Percentiles rank a stretch among this genome's conserved stretches.
phyloP scores from a whole-genome alignment of 2,329 filamentous ascomycete genomes.

The Anthostomella pinea region DNA sequence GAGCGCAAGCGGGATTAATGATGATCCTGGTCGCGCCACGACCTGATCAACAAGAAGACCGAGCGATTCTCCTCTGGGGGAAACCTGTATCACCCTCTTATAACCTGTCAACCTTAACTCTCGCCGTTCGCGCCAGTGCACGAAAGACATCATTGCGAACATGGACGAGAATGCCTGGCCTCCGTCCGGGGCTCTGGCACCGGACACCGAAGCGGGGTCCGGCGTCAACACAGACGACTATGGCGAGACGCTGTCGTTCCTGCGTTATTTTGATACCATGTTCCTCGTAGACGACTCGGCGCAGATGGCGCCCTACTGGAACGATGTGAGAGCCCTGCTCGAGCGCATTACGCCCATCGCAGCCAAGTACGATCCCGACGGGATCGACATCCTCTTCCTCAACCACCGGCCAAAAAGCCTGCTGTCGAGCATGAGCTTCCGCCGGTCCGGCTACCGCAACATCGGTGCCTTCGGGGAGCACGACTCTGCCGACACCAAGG shows the following conservation, averaged over 20 bases:
- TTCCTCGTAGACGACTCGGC: constrained; percentile 71
- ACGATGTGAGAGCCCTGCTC: constrained; percentile 59
- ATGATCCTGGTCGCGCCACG: too few species aligned
- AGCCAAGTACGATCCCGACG: constrained; percentile 61
- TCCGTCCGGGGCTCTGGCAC: background rate
- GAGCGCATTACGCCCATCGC: constrained; percentile 65
- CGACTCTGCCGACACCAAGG: constrained; percentile 1
- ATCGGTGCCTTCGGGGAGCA: constrained; percentile 4
- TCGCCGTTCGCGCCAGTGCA: too few species aligned
- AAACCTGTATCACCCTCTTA: too few species aligned
- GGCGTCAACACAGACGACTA: constrained; percentile 2
- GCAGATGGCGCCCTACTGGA: constrained; percentile 63
- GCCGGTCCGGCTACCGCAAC: constrained; percentile 6
- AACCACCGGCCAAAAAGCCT: constrained; percentile 10
- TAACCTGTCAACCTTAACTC: too few species aligned
- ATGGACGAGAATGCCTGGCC: constrained; percentile 2
- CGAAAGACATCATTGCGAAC: too few species aligned
- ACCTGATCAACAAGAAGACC: too few species aligned
- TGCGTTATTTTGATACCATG: constrained; percentile 63
- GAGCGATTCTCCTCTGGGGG: too few species aligned
- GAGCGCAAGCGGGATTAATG: too few species aligned
- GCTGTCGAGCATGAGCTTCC: constrained; percentile 2
- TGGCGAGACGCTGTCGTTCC: constrained; percentile 41
- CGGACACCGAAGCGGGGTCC: background rate
- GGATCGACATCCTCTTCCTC: constrained; percentile 67